Base-by-base conservation (phyloP, 2,329 filamentous ascomycete species). In the Blastomyces gilchristii region DNA sequence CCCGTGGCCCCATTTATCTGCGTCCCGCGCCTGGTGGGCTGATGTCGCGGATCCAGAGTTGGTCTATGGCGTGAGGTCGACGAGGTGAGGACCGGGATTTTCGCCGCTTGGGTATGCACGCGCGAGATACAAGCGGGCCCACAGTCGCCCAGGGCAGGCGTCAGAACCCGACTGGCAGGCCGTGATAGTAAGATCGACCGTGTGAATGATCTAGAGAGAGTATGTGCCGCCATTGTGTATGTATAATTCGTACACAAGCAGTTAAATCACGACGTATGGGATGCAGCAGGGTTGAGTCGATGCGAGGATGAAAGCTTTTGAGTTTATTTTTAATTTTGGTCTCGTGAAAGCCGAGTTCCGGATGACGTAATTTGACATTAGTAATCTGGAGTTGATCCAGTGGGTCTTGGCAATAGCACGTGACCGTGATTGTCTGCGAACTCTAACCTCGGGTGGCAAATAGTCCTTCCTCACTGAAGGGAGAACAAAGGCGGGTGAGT, bases 11-110 rank as follows among this genome's bases (percentile, higher is more conserved):
- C 71, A 58, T 75, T 77, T 53, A 76, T 73, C 22, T 75, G 70
- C 52, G 73, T 71, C 47, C 34, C 54, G 34, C 70, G 71, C 8
- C 74, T 70, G 7, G 69, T 65, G 28, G 72, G 72, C 58, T 78
- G 79, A 65, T 79, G 77, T 54, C 71, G 67, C 34, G 77, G 74
- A 45, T 74, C 75, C 67, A 82, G 66, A 9, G 73, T 77, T 41
- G 81, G 81, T 69, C 81, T 74, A 62, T 72, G 76, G 65, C 75
- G 76, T 52, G 75, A 70, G 67, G 78, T 76, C 52, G 80, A 81
- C 41, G 80, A 73, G 65, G 79, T 78, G 66, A 82, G 74, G 11
- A 78, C 76, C 31, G 80, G 77, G 62, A 80, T 68, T 65, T 77
- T 72, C 49, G 76, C 73, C 53, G 76, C 76, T 65, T 76, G 62